phyloP scores from a whole-genome alignment of 2,329 filamentous ascomycete species.

The Lachnellula arida region DNA sequence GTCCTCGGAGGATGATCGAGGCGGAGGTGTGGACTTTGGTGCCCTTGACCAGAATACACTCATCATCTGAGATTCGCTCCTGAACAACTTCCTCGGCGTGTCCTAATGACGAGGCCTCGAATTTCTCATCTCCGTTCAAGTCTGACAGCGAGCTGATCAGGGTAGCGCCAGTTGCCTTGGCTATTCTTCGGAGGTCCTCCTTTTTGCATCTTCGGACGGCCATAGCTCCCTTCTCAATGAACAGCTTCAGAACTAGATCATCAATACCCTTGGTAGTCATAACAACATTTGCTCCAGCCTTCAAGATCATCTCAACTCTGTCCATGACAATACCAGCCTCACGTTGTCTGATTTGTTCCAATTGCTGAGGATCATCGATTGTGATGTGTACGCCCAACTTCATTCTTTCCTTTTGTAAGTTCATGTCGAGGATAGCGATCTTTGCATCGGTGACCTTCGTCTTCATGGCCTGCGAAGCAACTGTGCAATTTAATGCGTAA shows the following conservation, averaged over 20 bases:
- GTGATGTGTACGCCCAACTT: conserved; percentile 98
- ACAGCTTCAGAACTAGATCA: conserved; percentile 88
- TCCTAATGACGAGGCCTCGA: conserved; percentile 84
- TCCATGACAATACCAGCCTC: conserved; percentile 93
- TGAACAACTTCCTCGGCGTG: conserved; percentile 95
- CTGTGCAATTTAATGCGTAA: conserved; percentile 97
- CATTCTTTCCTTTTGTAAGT: conserved; percentile 98
- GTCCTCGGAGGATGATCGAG: conserved; percentile 90
- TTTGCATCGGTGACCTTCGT: conserved; percentile 90
- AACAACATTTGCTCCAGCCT: conserved; percentile 92
- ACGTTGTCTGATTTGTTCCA: conserved; percentile 92
- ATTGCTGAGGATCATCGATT: conserved; percentile 91
- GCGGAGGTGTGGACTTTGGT: conserved; percentile 92
- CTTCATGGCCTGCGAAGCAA: conserved; percentile 96
- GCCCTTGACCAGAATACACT: conserved; percentile 95
- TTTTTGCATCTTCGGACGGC: conserved; percentile 96
- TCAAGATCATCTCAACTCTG: conserved; percentile 93
- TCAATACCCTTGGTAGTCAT: conserved; percentile 98
- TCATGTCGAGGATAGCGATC: conserved; percentile 96
- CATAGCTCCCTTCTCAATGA: conserved; percentile 93
- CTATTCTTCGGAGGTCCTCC: conserved; percentile 93
- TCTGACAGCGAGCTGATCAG: conserved; percentile 91
- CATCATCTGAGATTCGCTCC: conserved; percentile 97
- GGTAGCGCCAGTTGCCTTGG: conserved; percentile 90
- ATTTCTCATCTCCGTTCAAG: conserved; percentile 94